These are phyloP conservation scores for Boletus fagicola DNA, from an alignment of 768 basidiomycete species.

Conservation along the genomic window DNA sequence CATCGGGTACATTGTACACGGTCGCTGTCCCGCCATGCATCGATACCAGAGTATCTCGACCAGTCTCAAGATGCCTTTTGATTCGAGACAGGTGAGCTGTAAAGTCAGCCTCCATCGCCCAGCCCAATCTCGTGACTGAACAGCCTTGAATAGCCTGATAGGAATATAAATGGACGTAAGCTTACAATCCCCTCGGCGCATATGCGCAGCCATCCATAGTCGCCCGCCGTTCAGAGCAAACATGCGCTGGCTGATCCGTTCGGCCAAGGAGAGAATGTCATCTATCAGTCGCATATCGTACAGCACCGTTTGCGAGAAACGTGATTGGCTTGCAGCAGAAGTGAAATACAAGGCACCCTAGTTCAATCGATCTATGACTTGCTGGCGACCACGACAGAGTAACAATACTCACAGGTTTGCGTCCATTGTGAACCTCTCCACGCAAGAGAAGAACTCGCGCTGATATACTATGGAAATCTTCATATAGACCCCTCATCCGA, in stretches of 20 bases:
- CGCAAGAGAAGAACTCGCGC: slow-evolving; percentile 39
- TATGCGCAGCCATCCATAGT: slow-evolving; percentile 44
- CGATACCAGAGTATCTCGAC: slow-evolving; percentile 16
- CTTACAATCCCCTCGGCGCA: slow-evolving; percentile 46
- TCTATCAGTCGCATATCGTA: slow-evolving; percentile 30
- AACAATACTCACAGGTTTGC: slow-evolving; percentile 37
- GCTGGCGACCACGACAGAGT: neutral
- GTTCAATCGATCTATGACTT: neutral
- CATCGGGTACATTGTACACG: slow-evolving; percentile 25
- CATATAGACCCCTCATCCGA: slow-evolving; percentile 37
- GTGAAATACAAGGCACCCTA: slow-evolving; percentile 37
- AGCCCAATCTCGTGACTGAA: slow-evolving; percentile 31
- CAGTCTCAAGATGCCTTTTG: slow-evolving; percentile 21
- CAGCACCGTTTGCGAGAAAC: slow-evolving; percentile 33
- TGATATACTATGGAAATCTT: slow-evolving; percentile 36
- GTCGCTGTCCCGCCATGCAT: slow-evolving; percentile 20
- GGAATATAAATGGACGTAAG: neutral
- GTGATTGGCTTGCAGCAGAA: slow-evolving; percentile 26
- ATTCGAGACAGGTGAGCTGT: slow-evolving; percentile 36
- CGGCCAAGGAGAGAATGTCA: slow-evolving; percentile 29
- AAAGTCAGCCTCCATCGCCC: slow-evolving; percentile 36
- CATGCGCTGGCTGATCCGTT: slow-evolving; percentile 35
- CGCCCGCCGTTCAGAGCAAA: slow-evolving; percentile 27
- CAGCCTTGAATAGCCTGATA: neutral
- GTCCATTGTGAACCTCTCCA: slow-evolving; percentile 37